phyloP scores from a whole-genome alignment of 1,139 yeast genomes.

The Scheffersomyces illinoinensis region DNA sequence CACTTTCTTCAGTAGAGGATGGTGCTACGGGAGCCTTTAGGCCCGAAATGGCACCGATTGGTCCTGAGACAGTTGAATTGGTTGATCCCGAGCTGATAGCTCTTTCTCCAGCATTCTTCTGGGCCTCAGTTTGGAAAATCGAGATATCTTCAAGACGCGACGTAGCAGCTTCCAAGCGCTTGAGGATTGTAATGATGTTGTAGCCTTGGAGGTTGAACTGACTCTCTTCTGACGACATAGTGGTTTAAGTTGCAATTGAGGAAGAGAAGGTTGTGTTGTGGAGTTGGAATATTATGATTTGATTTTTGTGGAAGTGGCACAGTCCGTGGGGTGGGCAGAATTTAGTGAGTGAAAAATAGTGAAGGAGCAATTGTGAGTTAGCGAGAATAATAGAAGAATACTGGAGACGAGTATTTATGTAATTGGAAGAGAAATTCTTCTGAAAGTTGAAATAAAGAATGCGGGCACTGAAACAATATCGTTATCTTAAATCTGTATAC shows the following conservation, averaged over 20 bases:
- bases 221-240: constrained; percentile 45
- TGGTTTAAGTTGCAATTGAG: constrained; percentile 1
- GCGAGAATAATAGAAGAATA: neutral
- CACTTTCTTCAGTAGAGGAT: constrained; percentile 9
- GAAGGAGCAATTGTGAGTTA: neutral
- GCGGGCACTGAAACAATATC: neutral
- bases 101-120: constrained; percentile 11
- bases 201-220: constrained; percentile 73
- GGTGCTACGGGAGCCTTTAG: constrained; percentile 7
- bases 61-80: constrained; percentile 12
- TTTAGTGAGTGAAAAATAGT: neutral
- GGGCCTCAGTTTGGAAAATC: constrained; percentile 64
- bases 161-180: constrained; percentile 89
- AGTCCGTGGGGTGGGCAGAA: neutral
- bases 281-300: neutral
- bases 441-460: neutral
- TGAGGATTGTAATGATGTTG: constrained; percentile 77
- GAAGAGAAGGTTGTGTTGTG: neutral
- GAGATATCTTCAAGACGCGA: constrained; percentile 90
- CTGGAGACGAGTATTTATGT: neutral
- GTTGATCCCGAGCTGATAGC: constrained; percentile 10
- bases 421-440: neutral
- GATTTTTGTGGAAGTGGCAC: neutral
- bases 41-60: constrained; percentile 2
- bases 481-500: too few species aligned